phyloP scores from a whole-genome alignment of 2,329 filamentous ascomycete genomes.

The Alternaria ethzedia region DNA sequence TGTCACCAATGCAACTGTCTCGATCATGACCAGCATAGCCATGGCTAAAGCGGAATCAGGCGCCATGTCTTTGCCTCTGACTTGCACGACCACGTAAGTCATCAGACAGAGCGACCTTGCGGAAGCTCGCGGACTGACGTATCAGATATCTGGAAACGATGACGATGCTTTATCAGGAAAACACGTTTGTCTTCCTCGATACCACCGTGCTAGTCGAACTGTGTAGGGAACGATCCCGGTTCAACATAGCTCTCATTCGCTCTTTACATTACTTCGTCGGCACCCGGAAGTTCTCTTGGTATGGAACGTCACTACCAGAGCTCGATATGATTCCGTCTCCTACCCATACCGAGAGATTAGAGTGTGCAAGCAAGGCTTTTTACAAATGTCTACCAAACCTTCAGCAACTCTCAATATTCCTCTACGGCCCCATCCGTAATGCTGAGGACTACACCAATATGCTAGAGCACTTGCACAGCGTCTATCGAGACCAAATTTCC shows the following conservation, averaged over 20 bases:
- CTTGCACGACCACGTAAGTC: not conserved
- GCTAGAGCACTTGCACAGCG: not conserved
- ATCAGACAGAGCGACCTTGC: not conserved
- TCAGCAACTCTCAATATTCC: not conserved
- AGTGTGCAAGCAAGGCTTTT: not conserved
- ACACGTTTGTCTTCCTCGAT: not conserved
- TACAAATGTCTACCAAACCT: not conserved
- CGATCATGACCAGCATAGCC: not conserved
- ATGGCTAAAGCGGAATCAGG: not conserved
- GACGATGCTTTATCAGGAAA: not conserved
- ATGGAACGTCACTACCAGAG: not conserved
- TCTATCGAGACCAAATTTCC: not conserved
- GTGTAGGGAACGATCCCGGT: not conserved
- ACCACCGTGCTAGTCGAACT: not conserved
- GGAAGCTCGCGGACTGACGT: not conserved
- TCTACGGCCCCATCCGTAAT: not conserved
- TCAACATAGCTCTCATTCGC: not conserved
- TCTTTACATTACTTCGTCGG: not conserved
- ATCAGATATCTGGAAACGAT: not conserved
- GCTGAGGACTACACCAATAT: not conserved
- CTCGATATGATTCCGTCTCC: not conserved
- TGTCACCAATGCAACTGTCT: not conserved
- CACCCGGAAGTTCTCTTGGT: not conserved
- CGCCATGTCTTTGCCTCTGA: not conserved
- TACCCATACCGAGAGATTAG: not conserved